Conservation (phyloP, 2,329 filamentous ascomycete species). For the Dactylellina sp. region DNA sequence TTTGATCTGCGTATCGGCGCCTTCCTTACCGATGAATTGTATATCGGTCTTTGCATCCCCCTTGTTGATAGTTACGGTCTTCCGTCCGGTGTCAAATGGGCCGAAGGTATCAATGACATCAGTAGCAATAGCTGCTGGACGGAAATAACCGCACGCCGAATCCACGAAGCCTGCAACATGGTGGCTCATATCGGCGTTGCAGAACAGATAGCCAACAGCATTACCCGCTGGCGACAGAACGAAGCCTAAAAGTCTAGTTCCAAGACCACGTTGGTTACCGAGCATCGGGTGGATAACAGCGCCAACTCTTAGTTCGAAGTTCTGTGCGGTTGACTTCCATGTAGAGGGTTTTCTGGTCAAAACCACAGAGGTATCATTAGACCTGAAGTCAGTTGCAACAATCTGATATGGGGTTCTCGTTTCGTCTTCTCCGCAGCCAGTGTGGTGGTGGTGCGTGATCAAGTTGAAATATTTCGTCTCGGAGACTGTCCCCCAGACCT, state of each 20-base stretch:
- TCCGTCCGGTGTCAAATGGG: constrained; percentile 2
- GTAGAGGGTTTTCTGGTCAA: constrained; percentile 2
- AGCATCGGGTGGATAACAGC: constrained; percentile 2
- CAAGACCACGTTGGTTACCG: not conserved
- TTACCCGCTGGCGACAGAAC: not conserved
- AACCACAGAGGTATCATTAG: not conserved
- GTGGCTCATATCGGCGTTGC: not conserved
- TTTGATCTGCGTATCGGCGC: not conserved
- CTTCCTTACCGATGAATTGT: not conserved
- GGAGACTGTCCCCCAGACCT: constrained; percentile 9
- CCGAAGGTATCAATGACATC: constrained; percentile 4
- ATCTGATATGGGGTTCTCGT: constrained; percentile 10
- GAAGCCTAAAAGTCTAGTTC: no score
- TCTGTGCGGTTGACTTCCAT: constrained; percentile 11
- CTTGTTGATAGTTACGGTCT: not conserved
- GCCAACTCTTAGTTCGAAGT: constrained; percentile 17
- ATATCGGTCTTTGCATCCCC: not conserved
- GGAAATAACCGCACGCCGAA: not conserved
- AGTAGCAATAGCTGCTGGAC: not conserved
- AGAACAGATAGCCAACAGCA: not conserved
- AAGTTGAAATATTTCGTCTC: constrained; percentile 7
- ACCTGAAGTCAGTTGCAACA: not conserved
- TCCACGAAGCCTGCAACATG: not conserved
- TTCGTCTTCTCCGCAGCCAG: constrained; percentile 3
- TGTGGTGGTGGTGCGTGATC: constrained; percentile 20